A percentile compares a stretch with the other conserved stretches of the same genome.
These are phyloP conservation scores for Claviceps purpurea DNA, from an alignment of 2,329 filamentous ascomycete species.

Conservation along the genomic window DNA sequence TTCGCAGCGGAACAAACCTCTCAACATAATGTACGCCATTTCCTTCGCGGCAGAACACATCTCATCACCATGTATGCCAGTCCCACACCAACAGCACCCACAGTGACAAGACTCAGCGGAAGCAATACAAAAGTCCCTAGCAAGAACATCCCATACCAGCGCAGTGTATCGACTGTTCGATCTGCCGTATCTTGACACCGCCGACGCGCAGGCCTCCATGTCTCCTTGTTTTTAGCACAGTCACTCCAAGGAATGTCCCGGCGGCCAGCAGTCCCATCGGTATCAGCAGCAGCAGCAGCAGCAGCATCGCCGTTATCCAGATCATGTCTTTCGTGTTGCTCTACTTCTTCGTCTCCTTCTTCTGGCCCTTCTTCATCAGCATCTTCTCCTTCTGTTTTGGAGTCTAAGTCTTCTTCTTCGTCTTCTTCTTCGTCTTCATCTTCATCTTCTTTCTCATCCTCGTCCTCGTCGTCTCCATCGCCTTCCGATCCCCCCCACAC, in stretches of 20 bases:
- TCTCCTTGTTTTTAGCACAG: conserved; percentile 10
- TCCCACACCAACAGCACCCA: conserved; percentile 22
- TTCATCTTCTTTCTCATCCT: conserved; percentile 20
- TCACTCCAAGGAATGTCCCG: conserved; percentile 11
- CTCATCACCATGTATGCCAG: conserved; percentile 28
- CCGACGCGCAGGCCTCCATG: conserved; percentile 15
- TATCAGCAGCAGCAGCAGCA: conserved; percentile 5
- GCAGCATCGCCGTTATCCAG: conserved; percentile 12
- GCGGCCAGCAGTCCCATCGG: conserved; percentile 12
- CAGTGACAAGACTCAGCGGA: conserved; percentile 26
- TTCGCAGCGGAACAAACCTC: too few species aligned
- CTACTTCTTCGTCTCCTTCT: conserved; percentile 17
- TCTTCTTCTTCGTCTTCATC: conserved; percentile 10
- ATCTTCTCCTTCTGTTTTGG: conserved; percentile 9
- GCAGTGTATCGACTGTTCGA: conserved; percentile 26
- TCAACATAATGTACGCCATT: not conserved
- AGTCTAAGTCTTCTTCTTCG: not conserved
- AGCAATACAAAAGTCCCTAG: conserved; percentile 34
- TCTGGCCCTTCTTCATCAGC: conserved; percentile 14
- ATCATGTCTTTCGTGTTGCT: conserved; percentile 14
- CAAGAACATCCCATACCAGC: conserved; percentile 27
- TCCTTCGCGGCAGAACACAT: conserved; percentile 9
- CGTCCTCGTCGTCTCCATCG: conserved; percentile 12
- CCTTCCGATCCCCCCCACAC: conserved; percentile 14
- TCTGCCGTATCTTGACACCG: conserved; percentile 22